Base-by-base conservation (phyloP, 176 grass and related monocot species). In the Dendrocalamus sinicus region DNA sequence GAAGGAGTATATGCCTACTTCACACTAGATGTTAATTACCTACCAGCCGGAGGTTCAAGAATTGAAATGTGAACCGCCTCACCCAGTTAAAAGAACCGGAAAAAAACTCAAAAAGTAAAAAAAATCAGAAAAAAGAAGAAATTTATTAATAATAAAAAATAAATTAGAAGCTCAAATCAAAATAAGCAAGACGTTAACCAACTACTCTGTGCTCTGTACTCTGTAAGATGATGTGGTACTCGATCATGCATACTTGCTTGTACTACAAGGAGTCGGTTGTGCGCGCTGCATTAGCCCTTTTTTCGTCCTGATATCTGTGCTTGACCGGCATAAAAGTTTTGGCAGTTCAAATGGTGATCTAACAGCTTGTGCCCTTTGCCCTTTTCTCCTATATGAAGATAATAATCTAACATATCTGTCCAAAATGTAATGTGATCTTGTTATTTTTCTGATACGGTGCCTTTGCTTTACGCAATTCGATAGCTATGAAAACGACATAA, bases 401-500 rank as follows among this genome's bases (percentile, higher is more conserved):
- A 22, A 63, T 48, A 51, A 75, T 24, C 46, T 48, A 72, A 5
- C 43, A 26, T 52, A 72, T 32, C 72, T 35, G 61, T 62, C 24
- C 54, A 44, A 70, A 63, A 71, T 16, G 15, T 39, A 80, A 77
- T 44, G 64, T 44, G 80, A 71, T 78, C 17, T 23, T 53, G 69
- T 74, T 22, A 19, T 41, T 44, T n/a, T 6, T 12, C 12, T 59
- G 48, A 23, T 48, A 63, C 61, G 6, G 35, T 52, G 13, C 22
- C 58, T 39, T 43, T 7, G 2, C 43, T 79, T 46, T 66, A 72
- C 16, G 22, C 64, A 72, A 73, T 37, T 48, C 22, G 35, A 64
- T 88, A 37, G 30, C 43, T 30, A 16, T 16, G 73, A 77, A 53
- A 83, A 71, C 60, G 73, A 88, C 73, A 63, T 53, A 64, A 77